Base-by-base conservation (phyloP, 257 asterid species). In the Nicotiana tomentosiformis region DNA sequence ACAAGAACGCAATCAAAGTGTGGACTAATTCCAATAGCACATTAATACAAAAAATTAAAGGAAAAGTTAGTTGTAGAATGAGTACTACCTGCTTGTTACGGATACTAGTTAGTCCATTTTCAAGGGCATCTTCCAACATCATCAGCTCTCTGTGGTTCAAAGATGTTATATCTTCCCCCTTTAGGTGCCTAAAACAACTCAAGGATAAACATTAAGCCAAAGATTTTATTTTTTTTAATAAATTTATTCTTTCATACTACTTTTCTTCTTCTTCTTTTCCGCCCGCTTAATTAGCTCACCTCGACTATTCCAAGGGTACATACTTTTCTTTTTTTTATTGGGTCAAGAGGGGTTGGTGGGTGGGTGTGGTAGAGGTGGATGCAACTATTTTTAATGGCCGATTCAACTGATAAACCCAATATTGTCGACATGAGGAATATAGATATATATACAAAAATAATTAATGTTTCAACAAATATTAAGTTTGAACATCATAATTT, bases 151-250 rank as follows among this genome's bases (percentile, higher is more conserved):
- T 94, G 91, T 90, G 83, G 85, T 80, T 90, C 92, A 96, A 84
- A 82, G 91, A 92, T 39, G 96, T 77, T 56, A 96, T 96, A 61
- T 94, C 98, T 79, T 96, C 99, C 69, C 97, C 98, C 74, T 93
- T 94, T 82, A 96, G 81, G 79, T 91, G 98, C 97, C 99, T 96
- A 56, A 76, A 32, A 51, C 5, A 61, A 7, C n/a, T 23, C 29
- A 32, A 37, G 29, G 3, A 61, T 51, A 62, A 80, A 16, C n/a
- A 23, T 6, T 49, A 72, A 72, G 20, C 6, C 37, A 20, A 43
- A 23, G 4, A 5, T 20, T 11, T 39, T 43, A 5, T 58, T 18
- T 69, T 29, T 4, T 26, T 43, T 3, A 32, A 32, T 32, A 32
- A 32, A 3, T 32, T 32, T 32, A 43, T 10, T 10, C 58, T 12